phyloP scores from a whole-genome alignment of 192 early-diverging fungal species.

The Coemansia javaensis region DNA sequence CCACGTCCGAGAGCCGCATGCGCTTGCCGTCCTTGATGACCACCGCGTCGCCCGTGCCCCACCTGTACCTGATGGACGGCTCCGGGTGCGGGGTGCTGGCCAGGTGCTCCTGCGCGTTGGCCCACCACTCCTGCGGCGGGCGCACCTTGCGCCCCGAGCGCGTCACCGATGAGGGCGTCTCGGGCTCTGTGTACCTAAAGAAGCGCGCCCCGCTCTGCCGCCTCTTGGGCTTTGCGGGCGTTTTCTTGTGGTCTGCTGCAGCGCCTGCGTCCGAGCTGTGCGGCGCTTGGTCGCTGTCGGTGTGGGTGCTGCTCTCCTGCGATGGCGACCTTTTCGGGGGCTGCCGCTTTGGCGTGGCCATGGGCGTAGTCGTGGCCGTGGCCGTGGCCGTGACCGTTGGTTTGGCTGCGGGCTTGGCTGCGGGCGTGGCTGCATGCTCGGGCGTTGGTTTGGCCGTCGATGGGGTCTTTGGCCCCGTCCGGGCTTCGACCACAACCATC shows the following conservation, averaged over 20 bases:
- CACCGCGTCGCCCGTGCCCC: conserved; percentile 37
- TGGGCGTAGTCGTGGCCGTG: no score
- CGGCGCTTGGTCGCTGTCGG: no score
- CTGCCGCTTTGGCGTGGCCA: no score
- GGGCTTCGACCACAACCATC: no score
- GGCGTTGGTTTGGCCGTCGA: no score
- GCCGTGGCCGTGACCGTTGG: no score
- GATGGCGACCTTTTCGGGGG: no score
- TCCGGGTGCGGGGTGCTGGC: conserved; percentile 18
- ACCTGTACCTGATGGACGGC: conserved; percentile 32
- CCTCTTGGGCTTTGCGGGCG: conserved; percentile 11
- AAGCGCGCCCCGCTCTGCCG: conserved; percentile 4
- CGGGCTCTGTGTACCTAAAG: conserved; percentile 18
- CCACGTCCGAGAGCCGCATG: conserved; percentile 23
- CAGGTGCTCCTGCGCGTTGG: conserved; percentile 40
- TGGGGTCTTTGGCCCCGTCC: no score
- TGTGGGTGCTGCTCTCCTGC: no score
- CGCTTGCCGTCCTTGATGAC: conserved; percentile 35
- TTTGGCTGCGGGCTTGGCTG: no score
- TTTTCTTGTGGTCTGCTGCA: background rate
- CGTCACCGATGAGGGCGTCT: conserved; percentile 20
- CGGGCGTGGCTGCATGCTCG: no score
- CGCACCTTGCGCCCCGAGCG: conserved; percentile 41
- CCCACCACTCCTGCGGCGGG: conserved; percentile 43
- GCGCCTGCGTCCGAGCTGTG: no score